These are phyloP conservation scores for Geopyxis carbonaria DNA, from an alignment of 495 filamentous ascomycete species.

Conservation along the genomic window DNA sequence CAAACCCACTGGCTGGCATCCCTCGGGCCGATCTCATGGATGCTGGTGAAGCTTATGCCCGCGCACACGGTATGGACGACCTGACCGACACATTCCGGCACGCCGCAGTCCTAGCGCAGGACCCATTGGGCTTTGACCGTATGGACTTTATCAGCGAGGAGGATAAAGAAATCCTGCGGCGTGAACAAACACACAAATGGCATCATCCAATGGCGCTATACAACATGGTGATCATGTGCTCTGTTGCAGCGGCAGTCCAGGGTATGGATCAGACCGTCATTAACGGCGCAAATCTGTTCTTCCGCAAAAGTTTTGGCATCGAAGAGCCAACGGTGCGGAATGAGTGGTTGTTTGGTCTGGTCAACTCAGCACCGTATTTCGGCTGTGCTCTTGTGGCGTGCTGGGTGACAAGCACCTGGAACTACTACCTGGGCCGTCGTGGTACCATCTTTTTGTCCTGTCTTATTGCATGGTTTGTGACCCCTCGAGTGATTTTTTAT, in stretches of 20 bases:
- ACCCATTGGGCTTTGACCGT: constrained; percentile 36
- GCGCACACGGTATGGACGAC: constrained; percentile 45
- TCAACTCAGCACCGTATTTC: constrained; percentile 54
- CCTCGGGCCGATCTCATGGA: constrained; percentile 39
- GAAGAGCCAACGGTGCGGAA: constrained; percentile 23
- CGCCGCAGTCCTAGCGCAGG: constrained; percentile 54
- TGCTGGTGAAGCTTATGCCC: constrained; percentile 49
- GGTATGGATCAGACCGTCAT: constrained; percentile 46
- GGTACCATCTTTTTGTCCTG: constrained; percentile 43
- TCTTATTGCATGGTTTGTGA: constrained; percentile 33
- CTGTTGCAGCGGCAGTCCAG: constrained; percentile 47
- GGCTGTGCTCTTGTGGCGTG: constrained; percentile 61
- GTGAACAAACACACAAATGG: constrained; percentile 55
- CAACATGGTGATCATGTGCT: constrained; percentile 47
- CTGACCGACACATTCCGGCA: constrained; percentile 47
- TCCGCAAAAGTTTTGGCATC: constrained; percentile 50
- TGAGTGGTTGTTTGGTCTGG: constrained; percentile 51
- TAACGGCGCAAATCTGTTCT: constrained; percentile 53
- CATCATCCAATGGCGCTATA: constrained; percentile 53
- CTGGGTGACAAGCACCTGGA: constrained; percentile 33
- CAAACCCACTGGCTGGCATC: constrained; percentile 53
- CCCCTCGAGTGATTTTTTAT: not conserved
- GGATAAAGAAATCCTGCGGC: constrained; percentile 41
- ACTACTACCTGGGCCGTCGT: constrained; percentile 44
- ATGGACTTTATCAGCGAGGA: constrained; percentile 37